Percentiles rank a stretch among this genome's conserved stretches.
These are phyloP conservation scores for Xerophyta viscosa DNA, from an alignment of 106 monocot species.

Conservation along the genomic window DNA sequence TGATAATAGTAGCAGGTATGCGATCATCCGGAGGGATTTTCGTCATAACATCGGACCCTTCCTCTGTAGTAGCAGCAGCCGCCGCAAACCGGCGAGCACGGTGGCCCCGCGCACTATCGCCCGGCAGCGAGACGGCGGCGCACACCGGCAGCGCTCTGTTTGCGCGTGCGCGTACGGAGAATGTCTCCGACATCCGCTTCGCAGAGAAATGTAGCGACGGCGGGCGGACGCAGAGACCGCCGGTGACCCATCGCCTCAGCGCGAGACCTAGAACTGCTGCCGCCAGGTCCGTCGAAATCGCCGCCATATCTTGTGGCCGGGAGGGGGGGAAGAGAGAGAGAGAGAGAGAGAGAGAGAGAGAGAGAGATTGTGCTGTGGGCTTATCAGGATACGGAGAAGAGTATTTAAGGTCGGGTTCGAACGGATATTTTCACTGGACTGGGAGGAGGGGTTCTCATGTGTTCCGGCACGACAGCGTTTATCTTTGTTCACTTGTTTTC, in stretches of 20 bases:
- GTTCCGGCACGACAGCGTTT: too few species aligned
- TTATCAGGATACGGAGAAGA: too few species aligned
- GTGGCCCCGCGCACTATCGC: too few species aligned
- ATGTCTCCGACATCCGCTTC: not conserved
- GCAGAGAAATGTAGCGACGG: not conserved
- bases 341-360: conserved; percentile 1
- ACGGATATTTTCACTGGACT: too few species aligned
- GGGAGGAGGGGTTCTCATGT: too few species aligned
- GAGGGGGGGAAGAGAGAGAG: not conserved
- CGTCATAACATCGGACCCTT: conserved; percentile 25
- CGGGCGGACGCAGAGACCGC: not conserved
- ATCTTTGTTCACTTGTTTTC: too few species aligned
- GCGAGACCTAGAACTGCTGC: conserved; percentile 22
- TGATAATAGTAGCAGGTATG: conserved; percentile 64
- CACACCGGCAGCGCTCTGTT: too few species aligned
- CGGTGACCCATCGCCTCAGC: conserved; percentile 7
- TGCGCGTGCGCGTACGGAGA: too few species aligned
- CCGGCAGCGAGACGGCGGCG: too few species aligned
- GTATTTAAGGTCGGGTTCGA: too few species aligned
- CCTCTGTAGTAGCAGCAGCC: conserved; percentile 21
- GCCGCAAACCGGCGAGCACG: conserved; percentile 27
- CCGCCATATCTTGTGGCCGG: conserved; percentile 14
- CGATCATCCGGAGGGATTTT: conserved; percentile 51
- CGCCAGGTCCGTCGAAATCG: conserved; percentile 25
- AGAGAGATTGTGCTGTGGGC: too few species aligned